Conservation (phyloP, 2,329 filamentous ascomycete species). For the Aciculosporium take region DNA sequence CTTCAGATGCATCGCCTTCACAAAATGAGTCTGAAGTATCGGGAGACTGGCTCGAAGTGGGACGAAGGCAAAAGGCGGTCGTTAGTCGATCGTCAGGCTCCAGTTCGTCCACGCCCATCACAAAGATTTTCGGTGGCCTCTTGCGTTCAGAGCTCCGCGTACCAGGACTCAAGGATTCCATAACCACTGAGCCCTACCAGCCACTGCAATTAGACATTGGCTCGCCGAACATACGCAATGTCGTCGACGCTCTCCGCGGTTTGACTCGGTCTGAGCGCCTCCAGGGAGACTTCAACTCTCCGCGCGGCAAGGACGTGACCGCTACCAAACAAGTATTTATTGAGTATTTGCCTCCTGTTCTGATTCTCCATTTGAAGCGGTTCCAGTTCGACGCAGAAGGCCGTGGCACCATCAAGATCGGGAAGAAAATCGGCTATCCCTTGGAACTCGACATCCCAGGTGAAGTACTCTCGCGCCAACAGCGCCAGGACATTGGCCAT, state of each 20-base stretch:
- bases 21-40: slow-evolving; percentile 18
- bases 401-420: slow-evolving; percentile 81
- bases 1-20: slow-evolving; percentile 16
- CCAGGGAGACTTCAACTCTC: slow-evolving; percentile 70
- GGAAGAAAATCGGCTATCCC: slow-evolving; percentile 95
- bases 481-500: slow-evolving; percentile 49
- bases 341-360: slow-evolving; percentile 75
- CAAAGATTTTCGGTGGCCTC: slow-evolving; percentile 87
- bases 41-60: slow-evolving; percentile 77
- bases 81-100: slow-evolving; percentile 77
- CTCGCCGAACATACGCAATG: slow-evolving; percentile 72
- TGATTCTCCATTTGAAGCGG: slow-evolving; percentile 90
- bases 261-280: slow-evolving; percentile 74
- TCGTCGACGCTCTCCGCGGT: slow-evolving; percentile 76
- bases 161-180: slow-evolving; percentile 74
- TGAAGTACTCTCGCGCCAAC: slow-evolving; percentile 70
- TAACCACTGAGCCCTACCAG: slow-evolving; percentile 87
- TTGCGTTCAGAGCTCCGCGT: slow-evolving; percentile 80
- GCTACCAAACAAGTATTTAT: slow-evolving; percentile 94
- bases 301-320: slow-evolving; percentile 58
- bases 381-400: slow-evolving; percentile 88
- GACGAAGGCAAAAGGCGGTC: slow-evolving; percentile 75
- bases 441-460: slow-evolving; percentile 86
- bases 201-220: slow-evolving; percentile 91
- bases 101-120: slow-evolving; percentile 65